Evolutionary conservation across 2,329 filamentous ascomycete species (phyloP), one percentile per base, ranked within the genome.

Genomic region (Exophiala spinifera): DNA sequence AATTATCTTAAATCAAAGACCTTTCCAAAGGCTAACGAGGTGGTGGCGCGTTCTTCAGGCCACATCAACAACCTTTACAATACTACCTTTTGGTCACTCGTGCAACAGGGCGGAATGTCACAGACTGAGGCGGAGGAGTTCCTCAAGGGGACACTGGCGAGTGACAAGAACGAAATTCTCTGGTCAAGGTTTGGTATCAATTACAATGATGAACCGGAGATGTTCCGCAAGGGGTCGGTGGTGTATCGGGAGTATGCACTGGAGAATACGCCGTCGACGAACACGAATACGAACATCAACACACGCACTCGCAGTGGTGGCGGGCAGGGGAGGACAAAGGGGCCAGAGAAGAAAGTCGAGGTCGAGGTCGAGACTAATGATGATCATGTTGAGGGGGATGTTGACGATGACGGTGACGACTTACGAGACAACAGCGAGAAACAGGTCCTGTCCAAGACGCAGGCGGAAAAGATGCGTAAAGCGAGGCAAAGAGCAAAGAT

Each of bases 51-150:
- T n/a, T 10, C 10, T 7, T 14, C 56, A 92, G 89, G 89, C 62
- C 94, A 99, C 69, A 95, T 99, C 65, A 99, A 99, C 71, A 99
- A 99, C 66, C 81, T 99, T 3, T 99, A 96, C 72, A 99, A 99
- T 69, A 99, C 94, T 0, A 89, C 90, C 0, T 97, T 97, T 70
- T 99, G 94, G 94, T 79, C 86, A 1, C 76, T 99, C 65, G 87
- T 97, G 19, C 83, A 89, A 60, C 76, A 83, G 45, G 91, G 89
- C 1, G 88, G 86, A 0, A 80, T 94, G 75, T 85, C 82, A 49
- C 81, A 84, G 25, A 86, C 85, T 47, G 87, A 89, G 55, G 94
- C 94, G 0, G 92, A 97, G 69, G 81, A 87, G 66, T 81, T 83
- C 55, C 79, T 99, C 42, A 85, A 88, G 64, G 91, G 92, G 2